phyloP scores from a whole-genome alignment of 176 grass and related monocot genomes.

The Hsuehochloa calcarea region DNA sequence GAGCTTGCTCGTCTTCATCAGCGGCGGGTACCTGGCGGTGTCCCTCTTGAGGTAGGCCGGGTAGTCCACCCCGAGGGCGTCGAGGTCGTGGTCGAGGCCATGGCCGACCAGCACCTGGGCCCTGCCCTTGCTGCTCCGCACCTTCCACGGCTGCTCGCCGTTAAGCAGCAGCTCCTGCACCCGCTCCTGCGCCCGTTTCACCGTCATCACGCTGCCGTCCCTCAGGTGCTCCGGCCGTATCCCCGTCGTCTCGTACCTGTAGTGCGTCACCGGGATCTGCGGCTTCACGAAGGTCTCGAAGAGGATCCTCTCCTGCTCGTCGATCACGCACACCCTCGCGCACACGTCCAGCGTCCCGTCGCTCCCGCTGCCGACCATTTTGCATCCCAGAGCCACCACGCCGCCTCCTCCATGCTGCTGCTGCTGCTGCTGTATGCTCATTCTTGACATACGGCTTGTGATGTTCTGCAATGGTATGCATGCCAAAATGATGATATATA shows the following conservation, averaged over 20 bases:
- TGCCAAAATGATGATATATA: not conserved
- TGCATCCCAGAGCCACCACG: constrained; percentile 69
- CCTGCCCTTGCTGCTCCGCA: constrained; percentile 24
- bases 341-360: constrained; percentile 72
- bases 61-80: constrained; percentile 59
- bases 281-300: constrained; percentile 66
- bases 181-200: constrained; percentile 46
- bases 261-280: constrained; percentile 62
- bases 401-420: constrained; percentile 9
- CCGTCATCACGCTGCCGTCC: not conserved
- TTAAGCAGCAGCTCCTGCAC: constrained; percentile 55
- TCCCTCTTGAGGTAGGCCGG: constrained; percentile 64
- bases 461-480: not conserved
- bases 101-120: constrained; percentile 59
- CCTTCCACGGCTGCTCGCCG: constrained; percentile 68
- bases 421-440: constrained; percentile 3
- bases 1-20: constrained; percentile 91
- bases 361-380: constrained; percentile 78
- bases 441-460: constrained; percentile 22
- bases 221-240: constrained; percentile 72
- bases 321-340: constrained; percentile 63
- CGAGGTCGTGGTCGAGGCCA: constrained; percentile 70
- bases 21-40: constrained; percentile 74
- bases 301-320: constrained; percentile 58
- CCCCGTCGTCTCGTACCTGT: constrained; percentile 69